Base-by-base conservation (phyloP, 306 rosid species). In the Benincasa hispida region DNA sequence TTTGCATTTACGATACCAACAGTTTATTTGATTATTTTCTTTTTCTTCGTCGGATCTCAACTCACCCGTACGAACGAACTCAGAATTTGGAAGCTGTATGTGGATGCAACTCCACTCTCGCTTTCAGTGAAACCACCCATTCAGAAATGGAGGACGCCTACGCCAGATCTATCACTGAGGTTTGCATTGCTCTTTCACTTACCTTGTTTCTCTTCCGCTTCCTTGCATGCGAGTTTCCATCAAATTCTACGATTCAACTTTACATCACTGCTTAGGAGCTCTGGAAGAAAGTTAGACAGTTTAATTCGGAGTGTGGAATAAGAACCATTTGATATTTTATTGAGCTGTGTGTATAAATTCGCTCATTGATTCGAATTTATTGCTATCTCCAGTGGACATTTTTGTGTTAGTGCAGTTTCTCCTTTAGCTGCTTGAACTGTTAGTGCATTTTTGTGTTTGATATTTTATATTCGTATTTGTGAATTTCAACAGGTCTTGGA, bases 151-250 rank as follows among this genome's bases (percentile, higher is more conserved):
- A 94, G 73, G 91, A 94, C 81, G 97, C 98, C 72, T 90, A 86
- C 79, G 91, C 96, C 86, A 87, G 95, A 90, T 94, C 98, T 78
- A 86, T 88, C 76, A 45, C 86, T 19, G 95, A 90, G 97, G 98
- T 91, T 86, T 70, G 28, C 84, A 25, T 48, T 68, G 60, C 35
- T 51, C 28, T 8, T 1, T 35, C 1, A 2, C 72, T 30, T 45
- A 19, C 34, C 57, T 32, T 10, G 57, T 51, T 13, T 74, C 60
- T 34, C 50, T 57, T 34, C 3, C 11, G 60, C 61, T 48, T 35
- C 14, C 53, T 50, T 69, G 76, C 72, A 48, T 63, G 63, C 51
- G 50, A 39, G 21, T 78, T 67, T 48, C 27, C 45, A 77, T 60
- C 56, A 34, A 25, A 70, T 18, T 41, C 56, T 42, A 70, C 55